These are phyloP conservation scores for Boletus rubroflammeus DNA, from an alignment of 768 basidiomycete species.

Conservation along the genomic window DNA sequence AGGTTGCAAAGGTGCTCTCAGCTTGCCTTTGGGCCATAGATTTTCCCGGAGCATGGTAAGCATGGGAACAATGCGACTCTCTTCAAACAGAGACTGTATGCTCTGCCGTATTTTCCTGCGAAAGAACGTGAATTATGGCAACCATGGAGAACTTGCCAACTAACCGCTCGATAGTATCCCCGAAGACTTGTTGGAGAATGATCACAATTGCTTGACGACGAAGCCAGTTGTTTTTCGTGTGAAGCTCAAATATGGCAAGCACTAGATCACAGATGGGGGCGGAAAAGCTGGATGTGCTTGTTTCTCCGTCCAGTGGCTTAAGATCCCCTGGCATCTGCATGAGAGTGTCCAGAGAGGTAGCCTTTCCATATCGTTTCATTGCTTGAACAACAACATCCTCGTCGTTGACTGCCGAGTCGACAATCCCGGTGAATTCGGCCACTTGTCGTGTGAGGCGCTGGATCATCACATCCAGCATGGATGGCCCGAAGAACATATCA, in stretches of 20 bases:
- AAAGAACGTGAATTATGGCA: not conserved
- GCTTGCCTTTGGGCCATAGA: slow-evolving; percentile 83
- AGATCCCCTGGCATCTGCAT: slow-evolving; percentile 73
- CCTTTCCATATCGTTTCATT: slow-evolving; percentile 64
- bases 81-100: slow-evolving; percentile 58
- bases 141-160: slow-evolving; percentile 17
- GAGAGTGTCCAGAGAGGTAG: slow-evolving; percentile 62
- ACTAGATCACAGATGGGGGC: slow-evolving; percentile 93
- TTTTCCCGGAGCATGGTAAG: slow-evolving; percentile 66
- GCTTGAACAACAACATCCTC: slow-evolving; percentile 84
- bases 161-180: slow-evolving; percentile 93
- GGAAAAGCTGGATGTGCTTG: slow-evolving; percentile 84
- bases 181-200: slow-evolving; percentile 92
- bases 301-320: slow-evolving; percentile 82
- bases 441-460: slow-evolving; percentile 87
- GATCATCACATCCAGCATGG: slow-evolving; percentile 94
- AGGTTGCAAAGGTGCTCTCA: slow-evolving; percentile 55
- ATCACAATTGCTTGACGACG: slow-evolving; percentile 94
- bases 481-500: slow-evolving; percentile 95
- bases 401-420: slow-evolving; percentile 72
- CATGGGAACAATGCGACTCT: slow-evolving; percentile 64
- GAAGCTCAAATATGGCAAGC: slow-evolving; percentile 89
- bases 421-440: slow-evolving; percentile 82
- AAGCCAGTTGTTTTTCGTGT: slow-evolving; percentile 96
- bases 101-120: slow-evolving; percentile 85